These are phyloP conservation scores for Acacia confusa DNA, from an alignment of 306 rosid genomes.

Conservation along the genomic window DNA sequence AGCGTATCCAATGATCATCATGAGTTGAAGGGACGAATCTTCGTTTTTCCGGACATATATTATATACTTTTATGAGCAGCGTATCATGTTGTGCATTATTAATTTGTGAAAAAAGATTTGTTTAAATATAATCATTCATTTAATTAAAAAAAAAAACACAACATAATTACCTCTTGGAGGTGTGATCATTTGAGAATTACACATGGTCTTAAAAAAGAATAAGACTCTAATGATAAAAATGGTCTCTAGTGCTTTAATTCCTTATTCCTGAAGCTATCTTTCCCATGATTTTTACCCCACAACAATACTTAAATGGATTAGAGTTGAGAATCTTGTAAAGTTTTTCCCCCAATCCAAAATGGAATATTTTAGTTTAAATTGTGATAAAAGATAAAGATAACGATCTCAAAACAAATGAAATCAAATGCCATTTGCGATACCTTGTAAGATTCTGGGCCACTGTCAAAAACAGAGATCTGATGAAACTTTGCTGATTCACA, in stretches of 20 bases:
- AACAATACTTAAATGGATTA: constrained; percentile 1
- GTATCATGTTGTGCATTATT: not conserved
- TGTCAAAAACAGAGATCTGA: constrained; percentile 28
- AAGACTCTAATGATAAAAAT: not conserved
- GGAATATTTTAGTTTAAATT: constrained; percentile 30
- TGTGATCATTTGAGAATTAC: not conserved
- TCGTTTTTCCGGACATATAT: not conserved
- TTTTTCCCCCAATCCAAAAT: not conserved
- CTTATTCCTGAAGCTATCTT: constrained; percentile 19
- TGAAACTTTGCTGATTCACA: not conserved
- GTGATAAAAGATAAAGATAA: constrained; percentile 19
- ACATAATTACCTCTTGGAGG: not conserved
- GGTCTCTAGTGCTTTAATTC: not conserved
- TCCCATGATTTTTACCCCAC: constrained; percentile 24
- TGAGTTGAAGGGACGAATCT: constrained; percentile 21
- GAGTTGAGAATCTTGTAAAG: constrained; percentile 34
- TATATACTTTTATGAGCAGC: not conserved
- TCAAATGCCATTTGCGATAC: constrained; percentile 37
- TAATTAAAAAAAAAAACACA: not conserved
- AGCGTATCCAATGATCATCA: constrained; percentile 35
- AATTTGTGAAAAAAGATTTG: not conserved
- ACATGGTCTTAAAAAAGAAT: not conserved
- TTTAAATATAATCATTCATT: not conserved
- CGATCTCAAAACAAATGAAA: constrained; percentile 30
- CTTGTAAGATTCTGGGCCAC: constrained; percentile 39